Evolutionary conservation across 169 alveolate species (phyloP).

Genomic region (Cystoisospora suis): DNA sequence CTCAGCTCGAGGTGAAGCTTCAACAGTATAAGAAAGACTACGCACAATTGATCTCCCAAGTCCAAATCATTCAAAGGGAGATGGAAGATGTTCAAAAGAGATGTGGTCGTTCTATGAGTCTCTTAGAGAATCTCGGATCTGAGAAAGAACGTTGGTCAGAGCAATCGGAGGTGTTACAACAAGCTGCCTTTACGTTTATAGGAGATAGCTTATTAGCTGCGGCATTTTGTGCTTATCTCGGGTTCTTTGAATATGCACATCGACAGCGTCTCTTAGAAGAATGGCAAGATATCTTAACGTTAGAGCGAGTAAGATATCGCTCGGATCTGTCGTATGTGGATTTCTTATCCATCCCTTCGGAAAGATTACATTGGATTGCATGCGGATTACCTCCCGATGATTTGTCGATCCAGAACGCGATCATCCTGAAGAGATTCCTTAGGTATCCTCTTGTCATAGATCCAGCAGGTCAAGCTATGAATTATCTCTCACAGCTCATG

Average conservation of each 20-base stretch:
- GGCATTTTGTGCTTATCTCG: conserved; percentile 93
- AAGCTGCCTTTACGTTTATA: conserved; percentile 75
- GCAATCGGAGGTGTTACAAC: conserved; percentile 52
- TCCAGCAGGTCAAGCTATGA: conserved; percentile 94
- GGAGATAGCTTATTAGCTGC: conserved; percentile 96
- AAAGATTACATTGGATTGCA: conserved; percentile 91
- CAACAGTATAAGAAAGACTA: conserved; percentile 91
- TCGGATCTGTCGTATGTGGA: conserved; percentile 90
- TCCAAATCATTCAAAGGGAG: conserved; percentile 90
- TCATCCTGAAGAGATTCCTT: conserved; percentile 83
- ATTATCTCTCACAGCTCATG: conserved; percentile 79
- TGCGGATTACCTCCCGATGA: conserved; percentile 95
- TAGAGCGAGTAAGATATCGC: conserved; percentile 69
- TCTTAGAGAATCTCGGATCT: conserved; percentile 67
- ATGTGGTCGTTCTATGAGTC: conserved; percentile 83
- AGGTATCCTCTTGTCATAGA: conserved; percentile 96
- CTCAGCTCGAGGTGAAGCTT: conserved; percentile 78
- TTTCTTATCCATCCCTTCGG: conserved; percentile 94
- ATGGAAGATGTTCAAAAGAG: conserved; percentile 92
- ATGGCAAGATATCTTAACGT: conserved; percentile 44
- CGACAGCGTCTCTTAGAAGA: conserved; percentile 59
- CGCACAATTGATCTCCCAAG: conserved; percentile 92
- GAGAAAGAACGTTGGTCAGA: conserved; percentile 71
- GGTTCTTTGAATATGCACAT: conserved; percentile 90
- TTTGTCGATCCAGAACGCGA: conserved; percentile 95